Conservation (phyloP, 2,329 filamentous ascomycete species). For the Emmonsia crescens region DNA sequence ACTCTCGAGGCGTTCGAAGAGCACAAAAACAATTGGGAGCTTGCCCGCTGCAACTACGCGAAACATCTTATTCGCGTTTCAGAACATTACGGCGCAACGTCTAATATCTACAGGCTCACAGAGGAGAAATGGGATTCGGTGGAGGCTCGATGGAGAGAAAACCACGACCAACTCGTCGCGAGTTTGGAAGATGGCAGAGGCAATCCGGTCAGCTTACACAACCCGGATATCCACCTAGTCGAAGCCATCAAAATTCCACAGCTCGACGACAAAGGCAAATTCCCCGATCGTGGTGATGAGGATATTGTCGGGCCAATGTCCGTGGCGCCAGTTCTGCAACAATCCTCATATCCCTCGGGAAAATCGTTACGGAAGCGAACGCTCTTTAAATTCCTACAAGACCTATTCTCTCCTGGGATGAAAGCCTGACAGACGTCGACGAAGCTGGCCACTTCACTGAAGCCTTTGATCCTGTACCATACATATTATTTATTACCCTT, state of each 20-base stretch:
- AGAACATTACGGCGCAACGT: conserved; percentile 83
- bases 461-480: background rate
- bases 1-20: conserved; percentile 51
- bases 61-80: conserved; percentile 79
- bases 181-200: conserved; percentile 31
- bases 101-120: conserved; percentile 75
- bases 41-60: conserved; percentile 73
- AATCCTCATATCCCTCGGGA: conserved; percentile 25
- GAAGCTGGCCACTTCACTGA: background rate
- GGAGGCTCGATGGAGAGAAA: conserved; percentile 60
- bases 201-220: conserved; percentile 25
- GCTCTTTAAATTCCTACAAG: conserved; percentile 35
- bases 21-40: conserved; percentile 69
- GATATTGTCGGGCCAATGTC: conserved; percentile 91
- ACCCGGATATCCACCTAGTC: conserved; percentile 35
- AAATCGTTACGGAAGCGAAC: conserved; percentile 33
- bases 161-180: conserved; percentile 55
- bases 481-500: too few species aligned
- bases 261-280: conserved; percentile 57
- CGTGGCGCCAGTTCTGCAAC: conserved; percentile 27
- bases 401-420: conserved; percentile 21
- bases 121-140: conserved; percentile 81
- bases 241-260: conserved; percentile 38
- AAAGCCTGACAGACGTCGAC: background rate
- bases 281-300: conserved; percentile 75